These are phyloP conservation scores for Tillandsia fasciculata DNA, from an alignment of 176 grass and related monocot genomes.

Conservation along the genomic window DNA sequence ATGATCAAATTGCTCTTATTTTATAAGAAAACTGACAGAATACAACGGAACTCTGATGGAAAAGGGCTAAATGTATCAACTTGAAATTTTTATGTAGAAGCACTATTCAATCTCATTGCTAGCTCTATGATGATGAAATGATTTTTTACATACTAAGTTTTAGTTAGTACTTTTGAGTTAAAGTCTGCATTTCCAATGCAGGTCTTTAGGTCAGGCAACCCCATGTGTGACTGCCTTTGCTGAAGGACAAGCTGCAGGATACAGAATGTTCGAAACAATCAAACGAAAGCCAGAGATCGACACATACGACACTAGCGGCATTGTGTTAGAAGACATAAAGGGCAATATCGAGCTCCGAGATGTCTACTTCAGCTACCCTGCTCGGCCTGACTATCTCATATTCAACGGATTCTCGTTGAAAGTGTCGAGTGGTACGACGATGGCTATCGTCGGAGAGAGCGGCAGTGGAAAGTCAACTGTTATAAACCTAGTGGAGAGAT, in stretches of 20 bases:
- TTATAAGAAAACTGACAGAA: no score
- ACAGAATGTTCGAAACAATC: constrained; percentile 66
- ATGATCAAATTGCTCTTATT: no score
- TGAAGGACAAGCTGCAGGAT: constrained; percentile 69
- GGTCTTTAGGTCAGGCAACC: constrained; percentile 72
- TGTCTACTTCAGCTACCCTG: constrained; percentile 77
- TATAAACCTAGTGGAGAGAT: constrained; percentile 68
- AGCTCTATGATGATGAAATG: no score
- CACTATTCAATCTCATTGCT: no score
- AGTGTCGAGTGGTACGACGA: constrained; percentile 55
- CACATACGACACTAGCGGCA: constrained; percentile 39
- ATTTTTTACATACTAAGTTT: no score
- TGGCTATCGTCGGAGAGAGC: constrained; percentile 89
- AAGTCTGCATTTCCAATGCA: neutral
- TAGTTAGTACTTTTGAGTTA: neutral
- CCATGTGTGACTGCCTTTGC: constrained; percentile 72
- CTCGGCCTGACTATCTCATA: constrained; percentile 66
- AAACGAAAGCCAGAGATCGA: constrained; percentile 78
- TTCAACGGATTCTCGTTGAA: constrained; percentile 69
- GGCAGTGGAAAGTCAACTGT: constrained; percentile 90
- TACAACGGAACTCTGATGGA: no score
- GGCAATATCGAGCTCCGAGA: constrained; percentile 72
- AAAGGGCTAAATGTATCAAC: no score
- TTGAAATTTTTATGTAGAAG: no score
- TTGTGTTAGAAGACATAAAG: constrained; percentile 43